These are phyloP conservation scores for Agastache rugosa DNA, from an alignment of 257 asterid species.

Conservation along the genomic window DNA sequence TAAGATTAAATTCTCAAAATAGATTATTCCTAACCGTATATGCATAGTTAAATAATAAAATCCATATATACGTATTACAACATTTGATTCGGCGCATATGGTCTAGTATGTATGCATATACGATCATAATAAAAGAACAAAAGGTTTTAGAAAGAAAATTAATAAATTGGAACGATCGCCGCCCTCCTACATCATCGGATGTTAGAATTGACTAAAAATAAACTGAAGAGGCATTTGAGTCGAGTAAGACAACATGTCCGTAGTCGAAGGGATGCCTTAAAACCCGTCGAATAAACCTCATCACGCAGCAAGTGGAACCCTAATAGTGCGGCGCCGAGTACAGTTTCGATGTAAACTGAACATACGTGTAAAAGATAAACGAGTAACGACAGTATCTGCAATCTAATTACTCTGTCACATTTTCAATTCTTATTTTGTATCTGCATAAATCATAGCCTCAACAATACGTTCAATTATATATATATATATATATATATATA, in stretches of 20 bases:
- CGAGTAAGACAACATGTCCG: neutral
- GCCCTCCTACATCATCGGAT: neutral
- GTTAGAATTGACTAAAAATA: neutral
- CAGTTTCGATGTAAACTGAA: neutral
- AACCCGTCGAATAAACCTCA: conserved; percentile 19
- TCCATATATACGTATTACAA: neutral
- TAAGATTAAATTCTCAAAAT: neutral
- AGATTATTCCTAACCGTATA: neutral
- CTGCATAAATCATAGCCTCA: conserved; percentile 10
- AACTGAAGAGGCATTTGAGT: neutral
- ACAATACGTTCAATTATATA: neutral
- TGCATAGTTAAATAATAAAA: neutral
- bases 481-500: too few species aligned
- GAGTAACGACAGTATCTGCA: neutral
- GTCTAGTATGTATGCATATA: neutral
- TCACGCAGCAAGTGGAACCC: conserved; percentile 12
- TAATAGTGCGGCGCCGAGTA: neutral
- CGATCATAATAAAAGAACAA: neutral
- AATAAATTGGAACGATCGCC: too few species aligned
- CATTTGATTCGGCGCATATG: conserved; percentile 23
- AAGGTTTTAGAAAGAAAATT: neutral
- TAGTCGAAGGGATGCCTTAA: neutral
- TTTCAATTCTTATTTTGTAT: neutral
- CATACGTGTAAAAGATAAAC: conserved; percentile 5
- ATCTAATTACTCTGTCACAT: neutral